A percentile compares a stretch with the other conserved stretches of the same genome.
phyloP scores from a whole-genome alignment of 106 monocot genomes.

The Triglochin maritima region DNA sequence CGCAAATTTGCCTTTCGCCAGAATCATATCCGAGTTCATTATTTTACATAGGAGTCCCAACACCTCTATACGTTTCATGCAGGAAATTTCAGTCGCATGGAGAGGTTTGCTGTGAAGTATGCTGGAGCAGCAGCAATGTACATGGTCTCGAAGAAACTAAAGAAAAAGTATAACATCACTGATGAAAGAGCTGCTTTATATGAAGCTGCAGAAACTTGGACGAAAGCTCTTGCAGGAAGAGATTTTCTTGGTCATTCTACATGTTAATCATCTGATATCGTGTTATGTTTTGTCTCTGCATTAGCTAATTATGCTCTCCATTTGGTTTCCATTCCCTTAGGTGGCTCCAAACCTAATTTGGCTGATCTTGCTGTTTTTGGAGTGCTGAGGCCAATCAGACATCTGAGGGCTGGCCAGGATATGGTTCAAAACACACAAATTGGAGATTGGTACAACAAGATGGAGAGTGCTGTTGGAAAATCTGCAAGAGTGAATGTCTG shows the following conservation, averaged over 20 bases:
- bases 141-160: conserved; percentile 85
- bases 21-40: too few relatives aligned
- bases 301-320: not conserved
- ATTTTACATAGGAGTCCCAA: too few relatives aligned
- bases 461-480: conserved; percentile 66
- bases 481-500: not conserved
- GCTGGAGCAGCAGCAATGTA: conserved; percentile 92
- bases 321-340: conserved; percentile 15
- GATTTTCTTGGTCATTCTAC: conserved; percentile 59
- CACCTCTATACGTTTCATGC: not conserved
- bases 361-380: conserved; percentile 99
- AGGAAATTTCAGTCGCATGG: conserved; percentile 78
- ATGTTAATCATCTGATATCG: not conserved
- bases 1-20: too few relatives aligned
- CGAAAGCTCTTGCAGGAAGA: conserved; percentile 60
- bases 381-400: conserved; percentile 70
- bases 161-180: conserved; percentile 87
- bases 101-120: conserved; percentile 72
- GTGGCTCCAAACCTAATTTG: conserved; percentile 79
- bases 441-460: conserved; percentile 75
- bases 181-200: conserved; percentile 90
- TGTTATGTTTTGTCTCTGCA: not conserved
- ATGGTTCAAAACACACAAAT: conserved; percentile 82
- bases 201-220: conserved; percentile 88
- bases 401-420: conserved; percentile 69